A percentile compares a stretch with the other conserved stretches of the same genome.
These are phyloP conservation scores for Xylaria multiplex DNA, from an alignment of 2,329 filamentous ascomycete genomes.

Conservation along the genomic window DNA sequence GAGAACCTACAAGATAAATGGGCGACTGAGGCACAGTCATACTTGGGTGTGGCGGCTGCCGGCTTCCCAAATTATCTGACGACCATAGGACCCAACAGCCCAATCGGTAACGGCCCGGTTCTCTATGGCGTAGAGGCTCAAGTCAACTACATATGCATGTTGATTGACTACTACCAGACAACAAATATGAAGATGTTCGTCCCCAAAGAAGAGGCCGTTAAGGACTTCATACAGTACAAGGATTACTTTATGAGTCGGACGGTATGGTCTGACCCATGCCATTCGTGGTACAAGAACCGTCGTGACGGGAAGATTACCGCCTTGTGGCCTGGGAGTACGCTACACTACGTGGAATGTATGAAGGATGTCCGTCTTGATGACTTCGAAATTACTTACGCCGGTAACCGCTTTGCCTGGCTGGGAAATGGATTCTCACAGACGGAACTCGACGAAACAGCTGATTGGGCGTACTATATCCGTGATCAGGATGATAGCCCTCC, in stretches of 20 bases:
- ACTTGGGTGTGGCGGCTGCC: conserved; percentile 63
- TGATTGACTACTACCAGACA: conserved; percentile 35
- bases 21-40: conserved; percentile 62
- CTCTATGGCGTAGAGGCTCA: conserved; percentile 32
- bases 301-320: conserved; percentile 28
- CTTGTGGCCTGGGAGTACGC: conserved; percentile 35
- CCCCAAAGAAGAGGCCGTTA: conserved; percentile 37
- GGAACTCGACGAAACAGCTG: conserved; percentile 30
- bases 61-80: conserved; percentile 68
- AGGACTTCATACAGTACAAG: conserved; percentile 46
- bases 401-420: conserved; percentile 37
- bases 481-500: conserved; percentile 28
- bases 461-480: conserved; percentile 35
- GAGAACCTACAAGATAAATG: conserved; percentile 61
- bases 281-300: conserved; percentile 37
- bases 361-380: conserved; percentile 40
- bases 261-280: conserved; percentile 39
- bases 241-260: conserved; percentile 43
- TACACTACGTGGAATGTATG: conserved; percentile 39
- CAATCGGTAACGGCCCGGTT: conserved; percentile 37
- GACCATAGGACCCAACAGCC: conserved; percentile 54
- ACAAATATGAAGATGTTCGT: conserved; percentile 33
- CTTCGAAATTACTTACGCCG: conserved; percentile 34
- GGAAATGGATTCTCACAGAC: conserved; percentile 36
- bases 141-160: conserved; percentile 33